Base-by-base conservation (phyloP, 257 asterid species). In the Ocimum tenuiflorum region DNA sequence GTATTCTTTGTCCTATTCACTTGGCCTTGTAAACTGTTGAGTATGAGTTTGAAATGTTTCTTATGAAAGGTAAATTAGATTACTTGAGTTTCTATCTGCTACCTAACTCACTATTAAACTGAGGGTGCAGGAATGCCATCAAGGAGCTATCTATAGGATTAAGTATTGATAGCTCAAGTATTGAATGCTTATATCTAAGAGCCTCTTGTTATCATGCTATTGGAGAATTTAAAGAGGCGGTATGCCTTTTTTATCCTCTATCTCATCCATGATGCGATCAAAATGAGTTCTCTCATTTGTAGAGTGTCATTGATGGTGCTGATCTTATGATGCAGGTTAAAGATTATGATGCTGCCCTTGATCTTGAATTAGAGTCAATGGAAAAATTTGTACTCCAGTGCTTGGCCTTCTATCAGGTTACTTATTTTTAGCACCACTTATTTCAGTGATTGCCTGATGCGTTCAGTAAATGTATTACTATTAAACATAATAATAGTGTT, bases 221-320 rank as follows among this genome's bases (percentile, higher is more conserved):
- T 84, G 99, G 99, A 77, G 97, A 88, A 79, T 92, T 81, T 77
- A 92, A 82, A 78, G 99, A 92, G 75, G 99, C 99, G 55, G 99
- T 92, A 84, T 70, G 79, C 24, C 67, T 17, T 43, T 43, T 41
- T 43, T 5, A 7, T 12, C 49, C 48, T 62, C 20, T 11, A 11
- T 64, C 63, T 20, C 19, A 29, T 39, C 42, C 47, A 12, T 61
- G n/a, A 59, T 22, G 17, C 50, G 43, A 27, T 47, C 65, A 64
- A 71, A 50, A 36, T 51, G 48, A 41, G 52, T 46, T 19, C 56
- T 68, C 64, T 27, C 20, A 42, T 68, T 54, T 48, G 53, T 68
- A 13, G 49, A 27, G 33, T 48, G 45, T 69, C 79, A 75, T 35
- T 54, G 45, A 71, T 71, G 57, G 56, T 56, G 56, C 42, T 27